Conservation (phyloP, 306 rosid genomes). For the Vicia faba region DNA sequence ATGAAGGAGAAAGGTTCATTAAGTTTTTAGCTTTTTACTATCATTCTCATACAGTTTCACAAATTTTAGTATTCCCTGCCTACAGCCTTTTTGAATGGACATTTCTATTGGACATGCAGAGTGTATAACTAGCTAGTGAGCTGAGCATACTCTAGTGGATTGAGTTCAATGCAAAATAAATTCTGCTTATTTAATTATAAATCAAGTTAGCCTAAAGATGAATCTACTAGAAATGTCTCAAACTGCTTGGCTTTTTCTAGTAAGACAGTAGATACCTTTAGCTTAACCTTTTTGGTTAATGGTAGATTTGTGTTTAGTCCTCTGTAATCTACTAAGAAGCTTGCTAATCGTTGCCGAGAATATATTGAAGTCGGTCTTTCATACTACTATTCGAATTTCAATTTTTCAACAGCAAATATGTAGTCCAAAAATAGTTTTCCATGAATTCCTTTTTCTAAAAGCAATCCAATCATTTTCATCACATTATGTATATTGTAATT, state of each 20-base stretch:
- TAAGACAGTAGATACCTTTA: slow-evolving; percentile 5
- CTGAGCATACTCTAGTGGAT: slow-evolving; percentile 5
- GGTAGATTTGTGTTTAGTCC: slow-evolving; percentile 15
- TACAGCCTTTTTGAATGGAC: slow-evolving; percentile 7
- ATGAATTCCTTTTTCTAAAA: background rate
- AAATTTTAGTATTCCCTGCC: slow-evolving; percentile 5
- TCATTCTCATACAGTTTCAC: background rate
- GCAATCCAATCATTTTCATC: background rate
- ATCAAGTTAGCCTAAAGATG: slow-evolving; percentile 17
- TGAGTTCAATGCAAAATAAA: slow-evolving; percentile 5
- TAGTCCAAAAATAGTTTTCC: slow-evolving; percentile 13
- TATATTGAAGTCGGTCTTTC: slow-evolving; percentile 19
- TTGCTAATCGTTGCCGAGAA: slow-evolving; percentile 10
- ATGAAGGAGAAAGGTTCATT: slow-evolving; percentile 87
- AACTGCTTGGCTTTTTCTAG: background rate
- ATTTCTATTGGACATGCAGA: background rate
- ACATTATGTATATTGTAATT: background rate
- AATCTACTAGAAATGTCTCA: slow-evolving; percentile 16
- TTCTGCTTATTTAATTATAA: slow-evolving; percentile 6
- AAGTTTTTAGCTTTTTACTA: slow-evolving; percentile 13
- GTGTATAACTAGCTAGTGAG: background rate
- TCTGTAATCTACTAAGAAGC: background rate
- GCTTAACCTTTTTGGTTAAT: slow-evolving; percentile 13
- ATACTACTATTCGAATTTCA: background rate
- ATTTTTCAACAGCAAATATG: slow-evolving; percentile 4